Base-by-base conservation (phyloP, 208 protist species). In the Wallacemonas rigidus region DNA sequence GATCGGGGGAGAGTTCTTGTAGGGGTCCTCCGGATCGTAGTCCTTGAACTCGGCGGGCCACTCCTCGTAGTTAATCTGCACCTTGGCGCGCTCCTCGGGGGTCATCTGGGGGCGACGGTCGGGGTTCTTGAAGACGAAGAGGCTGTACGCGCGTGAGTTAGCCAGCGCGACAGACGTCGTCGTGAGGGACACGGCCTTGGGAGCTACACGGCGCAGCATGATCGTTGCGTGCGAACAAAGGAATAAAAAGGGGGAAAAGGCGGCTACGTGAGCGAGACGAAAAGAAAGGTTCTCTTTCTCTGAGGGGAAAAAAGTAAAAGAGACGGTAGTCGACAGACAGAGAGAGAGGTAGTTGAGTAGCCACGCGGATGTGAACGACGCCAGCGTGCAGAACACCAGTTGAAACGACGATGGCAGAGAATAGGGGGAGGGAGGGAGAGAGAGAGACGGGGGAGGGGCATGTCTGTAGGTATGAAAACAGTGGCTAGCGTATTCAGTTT, bases 31-130 rank as follows among this genome's bases (percentile, higher is more conserved):
- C 2, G 91, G 91, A 68, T 97, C 93, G 81, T 88, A 96, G 78
- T 97, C 85, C 41, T 83, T 86, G 80, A 97, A 97, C 79, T 96
- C 91, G 60, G 84, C 88, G 14, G 93, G 93, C 93, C 93, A 97
- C 74, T 96, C 81, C 2, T 69, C 82, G 75, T 97, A 90, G 82
- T 97, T 90, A 53, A 97, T 90, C 71, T 88, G 80, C 61, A 97
- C 91, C 74, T 97, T 90, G 12, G 83, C 87, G 14, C 89, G 84
- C 72, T 97, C 88, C 77, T 97, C 93, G 2, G 85, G 70, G n/a
- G 82, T 85, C 60, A 97, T 61, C 80, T 97, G 93, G 5, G 93
- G 93, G 71, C 93, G 91, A 40, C 93, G 91, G 26, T 87, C 82
- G n/a, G 90, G 87, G 69, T 96, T 86, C 74, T 91, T 89, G 79